A percentile compares a stretch with the other conserved stretches of the same genome.
Evolutionary conservation across 768 basidiomycete species (phyloP).

Genomic region (Tricholoma matsutake): DNA sequence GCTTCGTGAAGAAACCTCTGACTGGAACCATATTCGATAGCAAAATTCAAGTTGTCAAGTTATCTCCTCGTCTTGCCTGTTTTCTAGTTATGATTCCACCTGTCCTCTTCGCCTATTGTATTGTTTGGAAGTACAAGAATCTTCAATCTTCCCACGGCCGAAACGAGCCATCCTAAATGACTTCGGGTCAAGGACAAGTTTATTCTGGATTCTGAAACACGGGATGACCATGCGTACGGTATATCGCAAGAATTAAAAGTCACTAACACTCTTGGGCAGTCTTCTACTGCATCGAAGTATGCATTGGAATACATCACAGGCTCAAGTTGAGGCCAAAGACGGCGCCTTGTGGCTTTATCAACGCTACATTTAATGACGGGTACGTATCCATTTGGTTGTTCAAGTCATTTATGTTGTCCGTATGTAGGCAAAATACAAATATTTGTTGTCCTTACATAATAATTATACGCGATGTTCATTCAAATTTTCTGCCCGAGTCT

Average conservation of each 20-base stretch:
- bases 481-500: background rate
- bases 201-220: constrained; percentile 13
- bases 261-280: background rate
- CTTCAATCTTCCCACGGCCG: constrained; percentile 21
- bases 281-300: background rate
- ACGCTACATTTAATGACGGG: background rate
- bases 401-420: background rate
- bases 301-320: background rate
- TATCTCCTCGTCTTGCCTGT: constrained; percentile 46
- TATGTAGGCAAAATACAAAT: background rate
- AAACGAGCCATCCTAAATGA: constrained; percentile 17
- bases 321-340: background rate
- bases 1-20: constrained; percentile 40
- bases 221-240: background rate
- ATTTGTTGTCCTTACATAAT: background rate
- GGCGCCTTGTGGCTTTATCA: background rate
- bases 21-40: constrained; percentile 51
- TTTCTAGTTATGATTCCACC: constrained; percentile 54
- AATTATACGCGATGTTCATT: background rate
- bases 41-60: constrained; percentile 67
- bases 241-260: background rate
- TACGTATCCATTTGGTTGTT: background rate
- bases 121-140: constrained; percentile 44
- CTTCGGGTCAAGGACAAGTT: constrained; percentile 15
- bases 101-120: constrained; percentile 46